Percentiles rank a stretch among this genome's conserved stretches.
These are phyloP conservation scores for Acidomyces sp. DNA, from an alignment of 495 filamentous ascomycete species.

Conservation along the genomic window DNA sequence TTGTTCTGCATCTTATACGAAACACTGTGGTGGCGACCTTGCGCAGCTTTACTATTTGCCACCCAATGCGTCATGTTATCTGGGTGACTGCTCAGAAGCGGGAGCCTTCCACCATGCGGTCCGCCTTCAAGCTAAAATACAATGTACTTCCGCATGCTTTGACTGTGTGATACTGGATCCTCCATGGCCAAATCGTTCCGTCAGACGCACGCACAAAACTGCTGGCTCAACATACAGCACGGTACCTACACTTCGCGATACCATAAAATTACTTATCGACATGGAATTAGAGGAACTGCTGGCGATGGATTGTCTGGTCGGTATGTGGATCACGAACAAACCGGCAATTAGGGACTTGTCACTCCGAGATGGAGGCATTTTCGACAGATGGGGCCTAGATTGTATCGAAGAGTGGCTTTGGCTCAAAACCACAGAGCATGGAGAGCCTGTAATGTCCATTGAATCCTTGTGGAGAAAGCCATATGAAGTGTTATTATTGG, in stretches of 20 bases:
- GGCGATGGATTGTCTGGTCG: constrained; percentile 43
- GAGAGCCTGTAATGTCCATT: constrained; percentile 57
- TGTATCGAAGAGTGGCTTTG: constrained; percentile 78
- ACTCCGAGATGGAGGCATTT: constrained; percentile 37
- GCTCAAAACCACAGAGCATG: constrained; percentile 65
- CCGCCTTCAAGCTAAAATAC: constrained; percentile 18
- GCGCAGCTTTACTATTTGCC: no score
- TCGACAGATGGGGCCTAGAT: constrained; percentile 50
- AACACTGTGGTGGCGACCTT: no score
- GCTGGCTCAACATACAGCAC: constrained; percentile 41
- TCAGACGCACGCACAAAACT: constrained; percentile 45
- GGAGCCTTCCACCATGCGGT: constrained; percentile 21
- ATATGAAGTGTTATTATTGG: constrained; percentile 74
- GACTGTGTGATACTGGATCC: constrained; percentile 79
- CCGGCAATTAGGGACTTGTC: constrained; percentile 44
- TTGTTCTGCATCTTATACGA: no score
- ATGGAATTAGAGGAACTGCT: constrained; percentile 47
- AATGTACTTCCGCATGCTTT: constrained; percentile 38
- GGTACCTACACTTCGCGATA: constrained; percentile 25
- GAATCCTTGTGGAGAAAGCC: constrained; percentile 66
- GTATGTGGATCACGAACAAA: constrained; percentile 85
- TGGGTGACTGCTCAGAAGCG: constrained; percentile 24
- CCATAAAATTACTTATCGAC: constrained; percentile 35
- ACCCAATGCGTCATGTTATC: constrained; percentile 38
- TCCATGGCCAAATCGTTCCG: constrained; percentile 89